Evolutionary conservation across 345 rosid species (phyloP).

Genomic region (Lagerstroemia speciosa): DNA sequence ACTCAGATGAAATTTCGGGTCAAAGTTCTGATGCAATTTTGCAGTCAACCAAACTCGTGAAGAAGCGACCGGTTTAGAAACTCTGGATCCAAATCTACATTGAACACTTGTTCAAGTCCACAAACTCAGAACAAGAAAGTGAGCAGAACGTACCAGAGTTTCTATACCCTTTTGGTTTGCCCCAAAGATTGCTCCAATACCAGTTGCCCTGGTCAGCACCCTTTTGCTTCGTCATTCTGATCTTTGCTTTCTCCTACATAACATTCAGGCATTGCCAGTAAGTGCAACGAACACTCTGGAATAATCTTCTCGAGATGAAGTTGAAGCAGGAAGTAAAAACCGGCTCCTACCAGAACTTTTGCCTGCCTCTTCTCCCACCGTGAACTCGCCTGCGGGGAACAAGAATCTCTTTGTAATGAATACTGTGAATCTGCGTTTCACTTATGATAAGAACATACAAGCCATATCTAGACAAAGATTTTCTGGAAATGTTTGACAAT

Average conservation of each 20-base stretch:
- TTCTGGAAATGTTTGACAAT: too few relatives aligned
- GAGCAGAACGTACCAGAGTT: slow-evolving; percentile 39
- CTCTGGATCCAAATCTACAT: too few relatives aligned
- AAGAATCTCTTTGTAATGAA: not conserved
- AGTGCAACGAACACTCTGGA: too few relatives aligned
- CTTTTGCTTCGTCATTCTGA: slow-evolving; percentile 60
- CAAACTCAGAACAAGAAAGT: too few relatives aligned
- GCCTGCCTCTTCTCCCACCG: slow-evolving; percentile 96
- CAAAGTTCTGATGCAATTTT: not conserved
- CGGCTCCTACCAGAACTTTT: slow-evolving; percentile 67
- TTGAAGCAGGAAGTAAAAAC: slow-evolving; percentile 1
- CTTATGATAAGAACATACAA: too few relatives aligned
- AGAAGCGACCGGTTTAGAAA: not conserved
- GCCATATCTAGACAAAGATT: too few relatives aligned
- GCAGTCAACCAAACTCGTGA: not conserved
- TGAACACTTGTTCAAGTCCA: too few relatives aligned
- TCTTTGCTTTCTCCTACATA: slow-evolving; percentile 64
- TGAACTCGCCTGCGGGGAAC: slow-evolving; percentile 56
- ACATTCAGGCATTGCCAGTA: too few relatives aligned
- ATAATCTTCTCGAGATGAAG: too few relatives aligned
- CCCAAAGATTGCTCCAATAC: slow-evolving; percentile 75
- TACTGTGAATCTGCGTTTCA: too few relatives aligned
- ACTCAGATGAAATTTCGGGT: not conserved
- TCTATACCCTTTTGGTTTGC: slow-evolving; percentile 34
- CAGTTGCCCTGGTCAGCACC: slow-evolving; percentile 37